phyloP scores from a whole-genome alignment of 345 rosid genomes.

The Linum trigynum region DNA sequence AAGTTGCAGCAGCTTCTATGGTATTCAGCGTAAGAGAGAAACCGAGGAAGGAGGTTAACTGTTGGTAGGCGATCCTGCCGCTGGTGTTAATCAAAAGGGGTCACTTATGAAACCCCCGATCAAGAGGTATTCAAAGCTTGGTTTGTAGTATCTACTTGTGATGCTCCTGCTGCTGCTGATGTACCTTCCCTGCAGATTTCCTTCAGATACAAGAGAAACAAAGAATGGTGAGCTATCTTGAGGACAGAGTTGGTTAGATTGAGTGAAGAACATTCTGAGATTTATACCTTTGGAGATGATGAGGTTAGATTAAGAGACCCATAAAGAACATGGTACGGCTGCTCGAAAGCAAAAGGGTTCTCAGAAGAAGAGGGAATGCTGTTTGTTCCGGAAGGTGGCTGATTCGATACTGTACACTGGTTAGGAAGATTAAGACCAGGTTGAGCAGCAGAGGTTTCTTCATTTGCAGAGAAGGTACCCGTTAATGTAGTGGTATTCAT shows the following conservation, averaged over 20 bases:
- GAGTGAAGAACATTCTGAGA: slow-evolving; percentile 1
- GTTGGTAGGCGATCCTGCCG: not conserved
- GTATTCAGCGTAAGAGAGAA: not conserved
- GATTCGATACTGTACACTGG: slow-evolving; percentile 24
- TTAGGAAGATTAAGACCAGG: slow-evolving; percentile 21
- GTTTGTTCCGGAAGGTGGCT: slow-evolving; percentile 25
- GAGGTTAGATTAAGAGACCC: slow-evolving; percentile 27
- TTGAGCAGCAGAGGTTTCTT: slow-evolving; percentile 22
- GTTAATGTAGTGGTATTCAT: slow-evolving; percentile 12
- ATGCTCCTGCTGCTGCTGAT: slow-evolving; percentile 14
- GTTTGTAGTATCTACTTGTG: slow-evolving; percentile 23
- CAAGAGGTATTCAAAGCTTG: slow-evolving; percentile 27
- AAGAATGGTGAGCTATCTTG: not conserved
- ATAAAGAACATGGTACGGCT: slow-evolving; percentile 24
- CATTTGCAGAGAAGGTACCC: slow-evolving; percentile 27
- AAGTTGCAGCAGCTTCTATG: not conserved
- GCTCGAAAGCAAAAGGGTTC: slow-evolving; percentile 30
- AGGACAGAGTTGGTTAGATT: slow-evolving; percentile 3
- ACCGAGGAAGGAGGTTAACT: not conserved
- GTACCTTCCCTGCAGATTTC: slow-evolving; percentile 29
- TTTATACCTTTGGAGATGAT: slow-evolving; percentile 35
- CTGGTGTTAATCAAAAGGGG: not conserved
- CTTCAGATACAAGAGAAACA: slow-evolving; percentile 21
- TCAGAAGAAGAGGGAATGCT: slow-evolving; percentile 15
- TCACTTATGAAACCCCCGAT: slow-evolving; percentile 30